Conservation (phyloP, 2,329 filamentous ascomycete species). For the Lithohypha guttulata region DNA sequence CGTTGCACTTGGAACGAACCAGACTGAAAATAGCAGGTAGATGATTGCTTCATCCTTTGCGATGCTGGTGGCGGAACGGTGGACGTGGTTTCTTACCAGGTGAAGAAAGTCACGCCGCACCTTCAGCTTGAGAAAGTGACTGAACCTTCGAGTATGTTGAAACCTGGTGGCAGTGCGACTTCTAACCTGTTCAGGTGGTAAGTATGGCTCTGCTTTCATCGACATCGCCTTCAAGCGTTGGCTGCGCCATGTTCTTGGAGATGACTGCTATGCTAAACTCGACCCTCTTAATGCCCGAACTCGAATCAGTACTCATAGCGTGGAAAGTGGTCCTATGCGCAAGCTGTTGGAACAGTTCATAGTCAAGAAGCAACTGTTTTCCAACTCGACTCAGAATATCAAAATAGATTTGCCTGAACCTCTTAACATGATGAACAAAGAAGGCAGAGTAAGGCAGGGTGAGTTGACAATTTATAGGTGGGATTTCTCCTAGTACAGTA, state of each 20-base stretch:
- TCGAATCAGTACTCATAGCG: neutral
- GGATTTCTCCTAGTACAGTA: neutral
- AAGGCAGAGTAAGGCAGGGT: neutral
- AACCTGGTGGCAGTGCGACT: neutral
- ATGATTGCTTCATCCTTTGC: conserved; percentile 27
- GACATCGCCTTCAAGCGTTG: conserved; percentile 1
- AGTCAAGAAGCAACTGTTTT: neutral
- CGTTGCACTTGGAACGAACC: no score
- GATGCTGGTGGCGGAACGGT: conserved; percentile 32
- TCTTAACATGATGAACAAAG: neutral
- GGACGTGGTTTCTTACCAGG: conserved; percentile 25
- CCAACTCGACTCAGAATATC: neutral
- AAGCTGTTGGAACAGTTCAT: neutral
- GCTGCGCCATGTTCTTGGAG: neutral
- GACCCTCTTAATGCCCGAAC: neutral
- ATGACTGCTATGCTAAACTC: neutral
- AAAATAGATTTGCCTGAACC: neutral
- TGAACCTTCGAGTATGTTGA: neutral
- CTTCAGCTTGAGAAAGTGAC: conserved; percentile 22
- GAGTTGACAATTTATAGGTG: neutral
- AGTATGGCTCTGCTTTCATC: conserved; percentile 2
- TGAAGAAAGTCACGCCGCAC: conserved; percentile 21
- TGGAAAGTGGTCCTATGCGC: neutral
- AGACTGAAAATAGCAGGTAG: neutral
- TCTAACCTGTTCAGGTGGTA: neutral